Conservation (phyloP, 306 rosid species). For the Mimosa pudica region DNA sequence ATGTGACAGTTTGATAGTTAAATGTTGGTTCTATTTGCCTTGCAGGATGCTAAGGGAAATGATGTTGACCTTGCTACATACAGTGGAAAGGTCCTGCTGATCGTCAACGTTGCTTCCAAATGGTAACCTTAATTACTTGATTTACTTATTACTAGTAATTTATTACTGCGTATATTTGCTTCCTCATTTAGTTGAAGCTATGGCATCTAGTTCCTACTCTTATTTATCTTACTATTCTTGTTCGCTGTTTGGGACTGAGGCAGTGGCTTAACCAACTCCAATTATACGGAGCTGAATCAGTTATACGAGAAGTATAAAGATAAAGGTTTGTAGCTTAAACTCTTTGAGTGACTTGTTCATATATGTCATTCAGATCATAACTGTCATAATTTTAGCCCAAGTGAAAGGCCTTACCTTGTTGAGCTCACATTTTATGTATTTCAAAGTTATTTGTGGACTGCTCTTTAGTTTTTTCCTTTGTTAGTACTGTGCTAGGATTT, state of each 20-base stretch:
- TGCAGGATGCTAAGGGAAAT: slow-evolving; percentile 76
- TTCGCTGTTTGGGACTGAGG: slow-evolving; percentile 36
- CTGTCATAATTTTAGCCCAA: neutral
- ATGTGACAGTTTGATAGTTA: neutral
- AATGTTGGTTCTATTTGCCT: neutral
- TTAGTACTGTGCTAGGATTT: neutral
- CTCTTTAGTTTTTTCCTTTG: neutral
- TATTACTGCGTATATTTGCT: neutral
- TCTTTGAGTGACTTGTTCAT: slow-evolving; percentile 6
- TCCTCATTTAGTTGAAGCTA: neutral
- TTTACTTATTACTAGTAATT: neutral
- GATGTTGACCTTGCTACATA: slow-evolving; percentile 61
- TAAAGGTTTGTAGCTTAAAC: slow-evolving; percentile 56
- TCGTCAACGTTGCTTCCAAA: slow-evolving; percentile 93
- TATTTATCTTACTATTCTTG: slow-evolving; percentile 16
- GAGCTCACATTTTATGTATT: neutral
- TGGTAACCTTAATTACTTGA: slow-evolving; percentile 48
- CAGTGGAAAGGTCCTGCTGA: slow-evolving; percentile 72
- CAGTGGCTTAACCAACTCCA: slow-evolving; percentile 91
- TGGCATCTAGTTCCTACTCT: neutral
- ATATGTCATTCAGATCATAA: neutral
- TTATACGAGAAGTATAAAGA: slow-evolving; percentile 69
- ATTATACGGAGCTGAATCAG: slow-evolving; percentile 81
- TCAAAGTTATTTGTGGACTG: neutral
- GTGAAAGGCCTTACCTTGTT: slow-evolving; percentile 1